These are phyloP conservation scores for Meripilus lineatus DNA, from an alignment of 1,284 basidiomycete species.

Conservation along the genomic window DNA sequence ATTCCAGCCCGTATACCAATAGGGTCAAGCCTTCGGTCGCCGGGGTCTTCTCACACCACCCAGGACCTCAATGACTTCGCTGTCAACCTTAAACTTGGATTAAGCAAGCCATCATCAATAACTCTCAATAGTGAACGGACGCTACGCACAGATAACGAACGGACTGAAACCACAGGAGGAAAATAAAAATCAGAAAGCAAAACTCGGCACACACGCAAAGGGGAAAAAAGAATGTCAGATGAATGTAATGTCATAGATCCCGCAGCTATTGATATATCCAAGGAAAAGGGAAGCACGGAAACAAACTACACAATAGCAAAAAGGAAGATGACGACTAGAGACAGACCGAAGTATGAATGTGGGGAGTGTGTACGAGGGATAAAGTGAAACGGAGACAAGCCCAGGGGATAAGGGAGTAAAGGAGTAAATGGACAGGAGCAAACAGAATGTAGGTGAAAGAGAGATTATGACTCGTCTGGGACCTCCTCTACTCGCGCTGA, in stretches of 20 bases:
- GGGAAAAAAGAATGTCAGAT: no score
- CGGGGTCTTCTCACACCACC: no score
- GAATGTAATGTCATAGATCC: conserved; percentile 16
- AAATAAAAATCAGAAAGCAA: no score
- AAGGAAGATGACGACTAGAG: conserved; percentile 4
- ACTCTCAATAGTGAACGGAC: no score
- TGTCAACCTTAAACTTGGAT: no score
- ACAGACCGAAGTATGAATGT: background rate
- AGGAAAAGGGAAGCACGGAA: conserved; percentile 8
- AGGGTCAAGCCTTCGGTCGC: no score
- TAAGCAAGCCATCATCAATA: no score
- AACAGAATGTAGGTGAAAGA: conserved; percentile 12
- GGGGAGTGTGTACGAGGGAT: background rate
- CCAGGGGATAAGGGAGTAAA: conserved; percentile 1
- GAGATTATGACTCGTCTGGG: conserved; percentile 26
- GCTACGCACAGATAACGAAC: no score
- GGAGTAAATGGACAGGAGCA: conserved; percentile 14
- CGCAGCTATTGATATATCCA: conserved; percentile 18
- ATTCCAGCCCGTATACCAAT: no score
- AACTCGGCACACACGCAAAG: no score
- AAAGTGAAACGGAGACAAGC: conserved; percentile 3
- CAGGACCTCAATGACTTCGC: no score
- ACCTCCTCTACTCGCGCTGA: conserved; percentile 41
- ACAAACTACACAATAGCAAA: background rate
- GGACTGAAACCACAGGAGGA: no score